Evolutionary conservation across 78 protist species (phyloP).

Genomic region (Dictyostelium purpureum): DNA sequence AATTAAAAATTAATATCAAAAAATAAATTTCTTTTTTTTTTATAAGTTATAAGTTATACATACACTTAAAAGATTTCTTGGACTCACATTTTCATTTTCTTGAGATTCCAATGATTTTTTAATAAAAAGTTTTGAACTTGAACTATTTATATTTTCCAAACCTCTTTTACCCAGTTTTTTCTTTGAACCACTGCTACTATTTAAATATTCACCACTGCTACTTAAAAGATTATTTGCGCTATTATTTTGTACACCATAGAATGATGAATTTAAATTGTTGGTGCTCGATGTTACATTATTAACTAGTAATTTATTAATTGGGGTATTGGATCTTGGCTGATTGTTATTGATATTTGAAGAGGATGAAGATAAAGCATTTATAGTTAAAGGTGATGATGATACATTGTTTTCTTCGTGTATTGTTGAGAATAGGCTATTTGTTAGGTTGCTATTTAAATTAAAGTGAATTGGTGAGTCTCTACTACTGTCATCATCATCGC

Average conservation of each 20-base stretch:
- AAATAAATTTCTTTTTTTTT: too few relatives aligned
- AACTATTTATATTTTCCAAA: not conserved
- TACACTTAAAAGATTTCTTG: constrained; percentile 69
- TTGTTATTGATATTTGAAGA: not conserved
- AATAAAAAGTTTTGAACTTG: constrained; percentile 13
- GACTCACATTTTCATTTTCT: constrained; percentile 46
- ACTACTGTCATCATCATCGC: constrained; percentile 3
- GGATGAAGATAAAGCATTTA: not conserved
- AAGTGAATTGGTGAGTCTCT: constrained; percentile 10
- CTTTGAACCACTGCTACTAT: not conserved
- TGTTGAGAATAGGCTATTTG: not conserved
- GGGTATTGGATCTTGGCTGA: not conserved
- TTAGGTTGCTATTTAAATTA: not conserved
- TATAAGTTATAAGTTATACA: too few relatives aligned
- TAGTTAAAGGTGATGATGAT: not conserved
- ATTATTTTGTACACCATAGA: not conserved
- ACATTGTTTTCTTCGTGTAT: not conserved
- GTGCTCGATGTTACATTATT: not conserved
- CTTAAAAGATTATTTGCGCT: not conserved
- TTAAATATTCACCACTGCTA: not conserved
- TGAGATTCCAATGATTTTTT: constrained; percentile 19
- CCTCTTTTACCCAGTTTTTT: constrained; percentile 35
- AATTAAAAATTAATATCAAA: too few relatives aligned
- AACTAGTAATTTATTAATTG: not conserved
- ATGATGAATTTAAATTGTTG: not conserved